Evolutionary conservation across 306 rosid genomes (phyloP).

Genomic region (Sicyos edulis): DNA sequence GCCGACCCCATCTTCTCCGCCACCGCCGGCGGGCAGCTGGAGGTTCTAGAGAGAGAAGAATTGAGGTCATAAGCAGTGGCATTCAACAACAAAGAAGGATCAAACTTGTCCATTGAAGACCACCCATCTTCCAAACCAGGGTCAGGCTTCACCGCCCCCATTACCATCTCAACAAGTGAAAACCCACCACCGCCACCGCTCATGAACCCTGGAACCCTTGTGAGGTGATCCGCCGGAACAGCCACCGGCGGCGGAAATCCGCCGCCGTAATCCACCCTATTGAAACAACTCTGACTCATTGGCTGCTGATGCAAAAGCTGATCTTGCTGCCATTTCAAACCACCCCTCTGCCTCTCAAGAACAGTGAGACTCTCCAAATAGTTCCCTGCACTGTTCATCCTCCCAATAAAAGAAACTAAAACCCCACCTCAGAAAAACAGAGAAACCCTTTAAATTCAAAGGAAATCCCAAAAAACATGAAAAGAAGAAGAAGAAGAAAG

Average conservation of each 20-base stretch:
- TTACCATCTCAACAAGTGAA: conserved; percentile 29
- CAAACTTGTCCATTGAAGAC: conserved; percentile 35
- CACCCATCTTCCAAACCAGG: conserved; percentile 43
- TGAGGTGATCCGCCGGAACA: conserved; percentile 19
- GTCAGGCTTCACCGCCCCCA: conserved; percentile 46
- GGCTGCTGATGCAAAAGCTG: conserved; percentile 14
- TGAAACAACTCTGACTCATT: conserved; percentile 17
- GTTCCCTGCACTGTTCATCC: conserved; percentile 30
- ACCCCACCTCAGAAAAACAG: conserved; percentile 2
- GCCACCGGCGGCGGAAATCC: conserved; percentile 25
- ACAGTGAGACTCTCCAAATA: conserved; percentile 36
- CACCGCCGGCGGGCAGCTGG: conserved; percentile 46
- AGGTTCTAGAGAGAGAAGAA: conserved; percentile 44
- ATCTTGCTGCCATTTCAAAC: conserved; percentile 32
- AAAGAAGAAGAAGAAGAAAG: not conserved
- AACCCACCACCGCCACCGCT: conserved; percentile 21
- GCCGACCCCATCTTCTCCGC: conserved; percentile 32
- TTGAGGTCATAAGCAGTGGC: conserved; percentile 28
- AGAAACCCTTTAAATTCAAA: not conserved
- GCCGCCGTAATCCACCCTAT: conserved; percentile 28
- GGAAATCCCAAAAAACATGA: conserved; percentile 12
- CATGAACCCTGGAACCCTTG: conserved; percentile 26
- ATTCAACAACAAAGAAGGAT: conserved; percentile 21
- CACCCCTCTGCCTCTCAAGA: conserved; percentile 44
- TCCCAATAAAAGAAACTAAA: not conserved